Conservation (phyloP, 176 grass and related monocot species). For the Musa acuminata region DNA sequence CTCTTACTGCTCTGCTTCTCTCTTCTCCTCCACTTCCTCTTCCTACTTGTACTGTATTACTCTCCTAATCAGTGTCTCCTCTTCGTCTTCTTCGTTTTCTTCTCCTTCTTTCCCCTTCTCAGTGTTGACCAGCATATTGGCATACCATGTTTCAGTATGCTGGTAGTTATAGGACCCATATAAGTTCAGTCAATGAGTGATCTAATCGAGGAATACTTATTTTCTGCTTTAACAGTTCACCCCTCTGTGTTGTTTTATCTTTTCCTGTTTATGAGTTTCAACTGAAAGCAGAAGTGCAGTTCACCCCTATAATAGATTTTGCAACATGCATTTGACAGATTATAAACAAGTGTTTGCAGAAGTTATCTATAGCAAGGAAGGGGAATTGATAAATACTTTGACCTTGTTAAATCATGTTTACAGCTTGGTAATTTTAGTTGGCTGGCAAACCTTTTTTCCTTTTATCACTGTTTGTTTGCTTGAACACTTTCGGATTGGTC, state of each 20-base stretch:
- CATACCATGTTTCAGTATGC: no score
- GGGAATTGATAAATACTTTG: not conserved
- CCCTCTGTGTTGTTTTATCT: not conserved
- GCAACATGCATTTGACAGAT: not conserved
- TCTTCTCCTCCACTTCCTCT: no score
- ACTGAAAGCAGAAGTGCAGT: not conserved
- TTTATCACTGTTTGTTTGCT: conserved; percentile 4
- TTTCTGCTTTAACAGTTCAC: not conserved
- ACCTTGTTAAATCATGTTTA: not conserved
- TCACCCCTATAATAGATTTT: not conserved
- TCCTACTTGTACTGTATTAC: no score
- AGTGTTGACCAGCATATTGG: no score
- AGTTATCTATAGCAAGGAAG: not conserved
- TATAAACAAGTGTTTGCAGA: not conserved
- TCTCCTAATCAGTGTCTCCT: no score
- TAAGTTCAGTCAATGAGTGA: no score
- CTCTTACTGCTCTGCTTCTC: no score
- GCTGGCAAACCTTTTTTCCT: not conserved
- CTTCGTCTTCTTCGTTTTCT: no score
- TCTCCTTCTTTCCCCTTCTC: no score
- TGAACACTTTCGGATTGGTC: conserved; percentile 19
- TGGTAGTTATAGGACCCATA: no score
- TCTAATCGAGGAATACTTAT: not conserved
- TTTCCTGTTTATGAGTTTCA: not conserved
- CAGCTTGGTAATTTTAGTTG: not conserved